Percentiles rank a stretch among this genome's conserved stretches.
Evolutionary conservation across 2,329 filamentous ascomycete genomes (phyloP).

Genomic region (Chrysoporthe deuterocubensis): DNA sequence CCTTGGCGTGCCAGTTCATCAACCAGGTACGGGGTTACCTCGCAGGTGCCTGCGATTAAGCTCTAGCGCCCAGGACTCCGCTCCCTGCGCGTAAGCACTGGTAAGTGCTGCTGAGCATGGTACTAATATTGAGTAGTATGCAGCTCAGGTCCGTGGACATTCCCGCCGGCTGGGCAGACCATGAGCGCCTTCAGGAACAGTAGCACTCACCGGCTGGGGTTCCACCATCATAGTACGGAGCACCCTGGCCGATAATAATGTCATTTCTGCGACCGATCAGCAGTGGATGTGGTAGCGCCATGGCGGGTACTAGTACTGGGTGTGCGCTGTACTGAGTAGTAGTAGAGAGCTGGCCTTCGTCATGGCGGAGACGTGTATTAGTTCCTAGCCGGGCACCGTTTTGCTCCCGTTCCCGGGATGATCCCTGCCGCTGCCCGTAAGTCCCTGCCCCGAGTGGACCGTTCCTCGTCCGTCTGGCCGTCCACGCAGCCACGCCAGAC

Average conservation of each 20-base stretch:
- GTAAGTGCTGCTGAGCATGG: too few species aligned
- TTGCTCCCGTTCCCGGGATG: not conserved
- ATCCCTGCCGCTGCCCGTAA: not conserved
- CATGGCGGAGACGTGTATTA: not conserved
- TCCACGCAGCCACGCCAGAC: conserved; percentile 1
- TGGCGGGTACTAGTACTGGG: not conserved
- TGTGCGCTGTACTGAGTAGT: not conserved
- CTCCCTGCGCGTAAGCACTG: too few species aligned
- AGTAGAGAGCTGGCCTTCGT: not conserved
- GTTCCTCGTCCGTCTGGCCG: conserved; percentile 7
- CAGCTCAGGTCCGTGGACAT: too few species aligned
- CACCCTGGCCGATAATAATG: not conserved
- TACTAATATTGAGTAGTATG: too few species aligned
- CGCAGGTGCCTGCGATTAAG: too few species aligned
- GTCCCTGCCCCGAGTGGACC: conserved; percentile 8
- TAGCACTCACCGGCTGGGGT: too few species aligned
- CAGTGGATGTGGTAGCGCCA: not conserved
- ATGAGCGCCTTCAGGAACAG: too few species aligned
- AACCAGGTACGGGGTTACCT: too few species aligned
- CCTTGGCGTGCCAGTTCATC: not conserved
- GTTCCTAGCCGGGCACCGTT: conserved; percentile 4
- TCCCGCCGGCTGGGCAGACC: too few species aligned
- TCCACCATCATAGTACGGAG: not conserved
- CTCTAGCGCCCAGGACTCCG: too few species aligned
- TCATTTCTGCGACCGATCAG: conserved; percentile 1